Conservation (phyloP, 2,329 filamentous ascomycete species). For the Fusarium dlaminii region DNA sequence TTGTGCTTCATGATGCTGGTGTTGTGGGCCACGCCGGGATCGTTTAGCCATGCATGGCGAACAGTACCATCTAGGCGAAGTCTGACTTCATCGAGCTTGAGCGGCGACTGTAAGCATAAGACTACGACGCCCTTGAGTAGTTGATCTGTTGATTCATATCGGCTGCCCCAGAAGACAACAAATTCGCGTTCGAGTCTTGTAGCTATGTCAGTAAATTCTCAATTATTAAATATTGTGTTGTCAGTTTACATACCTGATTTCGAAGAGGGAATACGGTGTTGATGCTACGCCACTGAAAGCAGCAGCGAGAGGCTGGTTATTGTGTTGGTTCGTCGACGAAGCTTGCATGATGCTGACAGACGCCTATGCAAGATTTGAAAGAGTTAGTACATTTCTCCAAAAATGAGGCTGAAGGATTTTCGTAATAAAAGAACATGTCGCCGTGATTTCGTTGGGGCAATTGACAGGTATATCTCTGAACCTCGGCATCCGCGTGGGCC, state of each 20-base stretch:
- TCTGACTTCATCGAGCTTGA: conserved; percentile 77
- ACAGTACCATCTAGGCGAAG: conserved; percentile 75
- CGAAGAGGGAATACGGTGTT: conserved; percentile 49
- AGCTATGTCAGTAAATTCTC: not conserved
- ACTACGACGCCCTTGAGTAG: conserved; percentile 77
- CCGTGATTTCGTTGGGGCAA: not conserved
- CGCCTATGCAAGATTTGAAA: too few relatives aligned
- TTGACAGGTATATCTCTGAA: not conserved
- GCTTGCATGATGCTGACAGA: conserved; percentile 9
- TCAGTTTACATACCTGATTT: conserved; percentile 58
- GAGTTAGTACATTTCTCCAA: not conserved
- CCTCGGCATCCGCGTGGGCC: conserved; percentile 23
- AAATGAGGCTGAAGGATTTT: not conserved
- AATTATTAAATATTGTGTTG: too few relatives aligned
- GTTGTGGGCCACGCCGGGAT: conserved; percentile 65
- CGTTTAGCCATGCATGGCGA: conserved; percentile 64
- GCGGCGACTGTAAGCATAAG: conserved; percentile 72
- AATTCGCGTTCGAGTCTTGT: conserved; percentile 73
- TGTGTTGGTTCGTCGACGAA: not conserved
- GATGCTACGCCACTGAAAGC: not conserved
- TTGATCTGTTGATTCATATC: conserved; percentile 78
- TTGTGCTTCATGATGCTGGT: conserved; percentile 71
- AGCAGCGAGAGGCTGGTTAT: not conserved
- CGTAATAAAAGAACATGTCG: not conserved
- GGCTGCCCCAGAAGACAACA: conserved; percentile 77